These are phyloP conservation scores for Psilocybe cubensis DNA, from an alignment of 768 basidiomycete species.

Conservation along the genomic window DNA sequence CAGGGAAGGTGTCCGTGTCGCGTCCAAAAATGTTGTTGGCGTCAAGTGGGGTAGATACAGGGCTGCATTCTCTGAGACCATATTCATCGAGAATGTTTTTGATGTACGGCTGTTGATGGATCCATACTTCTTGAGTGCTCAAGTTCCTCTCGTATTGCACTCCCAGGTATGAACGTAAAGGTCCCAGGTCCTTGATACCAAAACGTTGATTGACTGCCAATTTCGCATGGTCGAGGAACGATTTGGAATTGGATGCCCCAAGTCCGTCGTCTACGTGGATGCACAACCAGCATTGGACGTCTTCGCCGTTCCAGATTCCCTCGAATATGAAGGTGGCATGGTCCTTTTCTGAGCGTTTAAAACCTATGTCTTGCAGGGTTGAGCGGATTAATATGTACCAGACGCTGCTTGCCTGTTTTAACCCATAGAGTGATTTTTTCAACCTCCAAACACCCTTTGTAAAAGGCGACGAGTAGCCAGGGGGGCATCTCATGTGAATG, in stretches of 20 bases:
- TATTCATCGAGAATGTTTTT: not conserved
- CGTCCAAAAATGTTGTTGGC: slow-evolving; percentile 24
- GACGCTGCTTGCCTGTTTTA: slow-evolving; percentile 20
- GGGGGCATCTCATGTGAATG: slow-evolving; percentile 13
- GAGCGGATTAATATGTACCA: slow-evolving; percentile 20
- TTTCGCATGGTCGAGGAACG: slow-evolving; percentile 15
- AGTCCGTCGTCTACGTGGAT: slow-evolving; percentile 30
- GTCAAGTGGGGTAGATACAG: slow-evolving; percentile 25
- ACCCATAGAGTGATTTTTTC: slow-evolving; percentile 18
- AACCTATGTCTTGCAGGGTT: slow-evolving; percentile 16
- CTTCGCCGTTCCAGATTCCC: not conserved
- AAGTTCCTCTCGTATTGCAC: slow-evolving; percentile 18
- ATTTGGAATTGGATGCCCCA: slow-evolving; percentile 8
- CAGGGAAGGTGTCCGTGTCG: slow-evolving; percentile 32
- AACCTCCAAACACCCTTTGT: slow-evolving; percentile 5
- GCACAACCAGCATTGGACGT: slow-evolving; percentile 12
- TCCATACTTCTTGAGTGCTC: slow-evolving; percentile 20
- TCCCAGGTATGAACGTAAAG: slow-evolving; percentile 24
- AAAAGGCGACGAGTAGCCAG: not conserved
- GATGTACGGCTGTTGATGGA: slow-evolving; percentile 32
- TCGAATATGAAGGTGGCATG: slow-evolving; percentile 18
- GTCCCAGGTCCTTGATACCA: slow-evolving; percentile 27
- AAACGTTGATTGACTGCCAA: slow-evolving; percentile 10
- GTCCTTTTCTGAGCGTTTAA: slow-evolving; percentile 20
- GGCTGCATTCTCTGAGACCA: not conserved